Evolutionary conservation across 805 yeast species (phyloP).

Genomic region (Saturnispora gosingensis): DNA sequence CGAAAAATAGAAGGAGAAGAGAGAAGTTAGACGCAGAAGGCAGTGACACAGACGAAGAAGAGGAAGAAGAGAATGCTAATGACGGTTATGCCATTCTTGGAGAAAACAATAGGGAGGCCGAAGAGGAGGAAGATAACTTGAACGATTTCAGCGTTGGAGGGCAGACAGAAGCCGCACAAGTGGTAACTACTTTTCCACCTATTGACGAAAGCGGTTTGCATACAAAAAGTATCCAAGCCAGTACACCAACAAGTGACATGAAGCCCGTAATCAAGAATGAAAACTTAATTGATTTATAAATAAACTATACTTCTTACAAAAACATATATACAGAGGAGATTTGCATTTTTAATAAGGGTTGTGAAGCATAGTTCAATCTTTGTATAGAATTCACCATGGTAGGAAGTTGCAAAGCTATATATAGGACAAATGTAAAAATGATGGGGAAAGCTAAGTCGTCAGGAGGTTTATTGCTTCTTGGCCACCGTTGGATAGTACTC

Average conservation of each 20-base stretch:
- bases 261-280: background rate
- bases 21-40: background rate
- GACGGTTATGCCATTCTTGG: background rate
- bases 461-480: constrained; percentile 10
- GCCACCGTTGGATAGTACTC: constrained; percentile 30
- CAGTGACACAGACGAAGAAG: constrained; percentile 3
- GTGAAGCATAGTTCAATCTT: background rate
- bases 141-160: background rate
- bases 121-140: background rate
- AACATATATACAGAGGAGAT: background rate
- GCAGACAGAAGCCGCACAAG: background rate
- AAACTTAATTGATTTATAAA: constrained; percentile 8
- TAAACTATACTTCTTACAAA: background rate
- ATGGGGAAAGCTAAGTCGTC: background rate
- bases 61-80: constrained; percentile 1
- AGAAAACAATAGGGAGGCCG: background rate
- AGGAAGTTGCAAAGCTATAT: background rate
- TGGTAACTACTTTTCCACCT: background rate
- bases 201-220: background rate
- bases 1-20: background rate
- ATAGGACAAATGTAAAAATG: background rate
- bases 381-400: background rate
- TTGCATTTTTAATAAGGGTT: background rate
- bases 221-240: background rate
- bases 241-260: too few relatives aligned